Conservation (phyloP, 2,329 filamentous ascomycete species). For the Aspergillus brasiliensis region DNA sequence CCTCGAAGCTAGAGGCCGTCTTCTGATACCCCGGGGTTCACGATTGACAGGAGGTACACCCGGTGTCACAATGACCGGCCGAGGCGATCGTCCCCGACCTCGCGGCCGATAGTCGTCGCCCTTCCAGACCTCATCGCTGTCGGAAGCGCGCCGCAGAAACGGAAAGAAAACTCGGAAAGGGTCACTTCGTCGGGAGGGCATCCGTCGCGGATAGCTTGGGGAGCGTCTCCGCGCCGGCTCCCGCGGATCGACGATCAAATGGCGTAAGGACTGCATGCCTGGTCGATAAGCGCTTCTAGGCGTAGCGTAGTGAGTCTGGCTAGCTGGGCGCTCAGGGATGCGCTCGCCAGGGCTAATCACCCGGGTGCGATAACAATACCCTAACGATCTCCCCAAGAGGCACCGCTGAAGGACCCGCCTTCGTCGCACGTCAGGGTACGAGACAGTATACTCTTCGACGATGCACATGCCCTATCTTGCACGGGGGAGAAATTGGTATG, state of each 20-base stretch:
- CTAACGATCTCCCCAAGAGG: background rate
- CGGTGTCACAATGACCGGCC: background rate
- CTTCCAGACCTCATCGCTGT: background rate
- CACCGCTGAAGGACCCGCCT: slow-evolving; percentile 2
- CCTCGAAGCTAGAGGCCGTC: background rate
- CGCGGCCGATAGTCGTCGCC: background rate
- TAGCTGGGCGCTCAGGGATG: background rate
- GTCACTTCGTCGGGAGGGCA: background rate
- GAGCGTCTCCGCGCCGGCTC: background rate
- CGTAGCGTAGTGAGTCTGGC: background rate
- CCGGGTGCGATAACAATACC: background rate
- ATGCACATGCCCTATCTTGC: background rate
- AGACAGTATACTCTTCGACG: background rate
- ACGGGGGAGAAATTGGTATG: no score
- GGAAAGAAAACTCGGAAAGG: background rate
- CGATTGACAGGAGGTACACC: background rate
- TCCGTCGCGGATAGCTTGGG: background rate
- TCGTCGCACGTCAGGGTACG: background rate
- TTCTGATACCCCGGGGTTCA: background rate
- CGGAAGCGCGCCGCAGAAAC: background rate
- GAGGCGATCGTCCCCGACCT: background rate
- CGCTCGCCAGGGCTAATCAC: background rate
- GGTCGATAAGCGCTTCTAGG: background rate
- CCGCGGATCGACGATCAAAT: background rate
- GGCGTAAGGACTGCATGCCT: background rate